A percentile compares a stretch with the other conserved stretches of the same genome.
phyloP scores from a whole-genome alignment of 129 eudicot genomes.

The Gnaphalium uliginosum region DNA sequence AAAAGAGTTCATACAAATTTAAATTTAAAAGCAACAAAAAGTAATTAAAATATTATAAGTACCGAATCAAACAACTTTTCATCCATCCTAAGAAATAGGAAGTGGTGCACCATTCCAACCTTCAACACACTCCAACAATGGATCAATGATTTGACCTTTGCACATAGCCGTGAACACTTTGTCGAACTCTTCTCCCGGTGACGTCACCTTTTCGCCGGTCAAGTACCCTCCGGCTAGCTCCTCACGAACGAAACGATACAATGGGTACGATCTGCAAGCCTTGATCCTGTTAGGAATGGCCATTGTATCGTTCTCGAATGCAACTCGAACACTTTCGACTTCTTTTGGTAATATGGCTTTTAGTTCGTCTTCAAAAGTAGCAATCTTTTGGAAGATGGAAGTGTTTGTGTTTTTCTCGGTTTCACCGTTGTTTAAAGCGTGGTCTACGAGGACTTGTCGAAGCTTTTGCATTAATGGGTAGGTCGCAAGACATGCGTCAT shows the following conservation, averaged over 20 bases:
- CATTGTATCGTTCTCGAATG: constrained; percentile 39
- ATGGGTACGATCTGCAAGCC: constrained; percentile 45
- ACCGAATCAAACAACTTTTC: not conserved
- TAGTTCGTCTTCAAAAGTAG: constrained; percentile 51
- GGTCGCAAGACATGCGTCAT: constrained; percentile 46
- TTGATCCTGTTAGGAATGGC: constrained; percentile 52
- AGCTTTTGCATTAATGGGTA: constrained; percentile 64
- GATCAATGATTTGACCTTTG: constrained; percentile 36
- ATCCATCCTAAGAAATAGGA: constrained; percentile 32
- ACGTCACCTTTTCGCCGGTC: constrained; percentile 42
- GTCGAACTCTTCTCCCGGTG: constrained; percentile 48
- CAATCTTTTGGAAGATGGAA: constrained; percentile 51
- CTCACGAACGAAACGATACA: constrained; percentile 40
- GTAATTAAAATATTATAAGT: not conserved
- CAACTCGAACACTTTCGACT: constrained; percentile 40
- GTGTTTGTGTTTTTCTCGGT: constrained; percentile 31
- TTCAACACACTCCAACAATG: constrained; percentile 43
- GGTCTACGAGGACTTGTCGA: constrained; percentile 61
- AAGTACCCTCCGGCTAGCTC: constrained; percentile 34
- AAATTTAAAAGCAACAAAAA: constrained; percentile 20
- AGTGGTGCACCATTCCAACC: constrained; percentile 46
- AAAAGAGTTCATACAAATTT: constrained; percentile 4
- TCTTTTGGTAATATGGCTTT: constrained; percentile 46
- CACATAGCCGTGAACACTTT: constrained; percentile 41
- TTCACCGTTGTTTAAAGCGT: constrained; percentile 38